A percentile compares a stretch with the other conserved stretches of the same genome.
phyloP scores from a whole-genome alignment of 108 stramenopile genomes.

The Cyclostephanos tholiformis region DNA sequence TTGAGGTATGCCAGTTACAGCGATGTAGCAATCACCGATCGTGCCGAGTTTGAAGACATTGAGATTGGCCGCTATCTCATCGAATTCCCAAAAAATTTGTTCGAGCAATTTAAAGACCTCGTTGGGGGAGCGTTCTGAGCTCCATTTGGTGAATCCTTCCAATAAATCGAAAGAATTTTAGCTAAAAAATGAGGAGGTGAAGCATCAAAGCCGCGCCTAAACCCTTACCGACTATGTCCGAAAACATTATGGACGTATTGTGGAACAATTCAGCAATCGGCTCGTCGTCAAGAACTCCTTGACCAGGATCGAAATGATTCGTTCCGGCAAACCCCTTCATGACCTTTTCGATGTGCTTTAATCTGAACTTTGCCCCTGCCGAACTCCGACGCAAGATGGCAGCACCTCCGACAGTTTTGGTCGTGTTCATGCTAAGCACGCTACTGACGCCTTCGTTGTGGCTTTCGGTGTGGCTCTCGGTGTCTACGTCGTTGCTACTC shows the following conservation, averaged over 20 bases:
- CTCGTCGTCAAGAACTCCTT: slow-evolving; percentile 23
- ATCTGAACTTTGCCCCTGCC: neutral
- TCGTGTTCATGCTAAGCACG: neutral
- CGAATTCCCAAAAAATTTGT: slow-evolving; percentile 58
- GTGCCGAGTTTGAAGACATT: slow-evolving; percentile 54
- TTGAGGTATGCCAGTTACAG: slow-evolving; percentile 60
- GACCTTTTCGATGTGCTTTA: slow-evolving; percentile 43
- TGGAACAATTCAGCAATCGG: slow-evolving; percentile 81
- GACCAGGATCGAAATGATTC: slow-evolving; percentile 7
- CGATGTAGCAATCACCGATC: slow-evolving; percentile 67
- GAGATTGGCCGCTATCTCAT: slow-evolving; percentile 42
- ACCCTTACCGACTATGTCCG: slow-evolving; percentile 56
- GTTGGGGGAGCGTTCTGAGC: slow-evolving; percentile 50
- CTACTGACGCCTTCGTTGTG: neutral
- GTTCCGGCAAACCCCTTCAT: slow-evolving; percentile 20
- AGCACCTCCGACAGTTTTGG: too few species aligned
- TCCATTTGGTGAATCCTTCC: slow-evolving; percentile 71
- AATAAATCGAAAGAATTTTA: neutral
- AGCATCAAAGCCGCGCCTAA: too few species aligned
- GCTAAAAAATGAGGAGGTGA: too few species aligned
- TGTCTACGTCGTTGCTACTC: neutral
- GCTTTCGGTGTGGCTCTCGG: neutral
- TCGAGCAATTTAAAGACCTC: slow-evolving; percentile 64
- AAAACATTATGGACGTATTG: slow-evolving; percentile 73
- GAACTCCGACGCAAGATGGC: too few species aligned